phyloP scores from a whole-genome alignment of 306 rosid genomes.

The Crotalaria pallida region DNA sequence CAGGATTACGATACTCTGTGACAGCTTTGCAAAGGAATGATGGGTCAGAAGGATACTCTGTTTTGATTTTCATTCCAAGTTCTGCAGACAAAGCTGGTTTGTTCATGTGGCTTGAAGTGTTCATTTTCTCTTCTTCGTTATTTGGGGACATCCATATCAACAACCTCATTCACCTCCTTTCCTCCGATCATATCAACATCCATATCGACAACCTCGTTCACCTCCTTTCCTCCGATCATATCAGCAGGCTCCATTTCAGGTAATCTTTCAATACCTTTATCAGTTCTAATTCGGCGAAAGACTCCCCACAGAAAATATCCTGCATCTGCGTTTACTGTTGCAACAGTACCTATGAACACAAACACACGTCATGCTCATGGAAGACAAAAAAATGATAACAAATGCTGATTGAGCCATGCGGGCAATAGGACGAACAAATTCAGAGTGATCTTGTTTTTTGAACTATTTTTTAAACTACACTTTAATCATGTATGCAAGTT shows the following conservation, averaged over 20 bases:
- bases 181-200: conserved; percentile 60
- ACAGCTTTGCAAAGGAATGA: neutral
- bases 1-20: neutral
- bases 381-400: conserved; percentile 10
- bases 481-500: neutral
- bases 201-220: neutral
- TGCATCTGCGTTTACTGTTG: conserved; percentile 9
- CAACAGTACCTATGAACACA: conserved; percentile 33
- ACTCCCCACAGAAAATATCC: conserved; percentile 57
- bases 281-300: conserved; percentile 25
- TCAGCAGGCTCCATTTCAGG: conserved; percentile 23
- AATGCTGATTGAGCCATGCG: neutral
- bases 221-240: conserved; percentile 38
- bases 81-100: neutral
- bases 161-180: neutral
- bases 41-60: neutral
- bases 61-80: neutral
- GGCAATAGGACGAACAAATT: neutral
- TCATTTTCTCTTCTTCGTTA: neutral
- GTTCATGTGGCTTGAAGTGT: neutral
- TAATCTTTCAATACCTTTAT: neutral
- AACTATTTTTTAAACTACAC: too few relatives aligned
- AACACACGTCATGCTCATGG: neutral
- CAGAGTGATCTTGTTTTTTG: neutral
- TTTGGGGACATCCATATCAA: conserved; percentile 39